phyloP scores from a whole-genome alignment of 768 basidiomycete genomes.

The Mycena kentingensis region DNA sequence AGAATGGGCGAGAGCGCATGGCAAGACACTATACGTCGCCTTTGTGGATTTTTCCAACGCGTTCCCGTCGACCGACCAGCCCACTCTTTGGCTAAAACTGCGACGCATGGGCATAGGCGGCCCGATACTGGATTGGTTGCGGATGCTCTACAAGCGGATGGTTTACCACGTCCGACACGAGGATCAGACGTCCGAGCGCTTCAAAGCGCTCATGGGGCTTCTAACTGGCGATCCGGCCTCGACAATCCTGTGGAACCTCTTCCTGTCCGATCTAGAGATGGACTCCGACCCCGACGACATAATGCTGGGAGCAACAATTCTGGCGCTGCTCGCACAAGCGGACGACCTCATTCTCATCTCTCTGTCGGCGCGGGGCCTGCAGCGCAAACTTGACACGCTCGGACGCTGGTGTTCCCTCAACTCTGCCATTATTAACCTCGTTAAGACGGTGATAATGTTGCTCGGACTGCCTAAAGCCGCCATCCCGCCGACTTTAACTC shows the following conservation, averaged over 20 bases:
- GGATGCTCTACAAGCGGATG: conserved; percentile 20
- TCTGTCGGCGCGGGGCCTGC: conserved; percentile 11
- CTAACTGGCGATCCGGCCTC: conserved; percentile 32
- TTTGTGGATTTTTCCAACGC: conserved; percentile 29
- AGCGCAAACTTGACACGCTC: conserved; percentile 17
- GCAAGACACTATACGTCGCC: conserved; percentile 19
- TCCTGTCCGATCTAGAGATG: conserved; percentile 24
- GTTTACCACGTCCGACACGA: conserved; percentile 22
- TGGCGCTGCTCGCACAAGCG: conserved; percentile 28
- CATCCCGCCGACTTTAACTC: not conserved
- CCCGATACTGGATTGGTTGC: conserved; percentile 23
- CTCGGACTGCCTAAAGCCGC: conserved; percentile 16
- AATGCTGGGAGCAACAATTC: conserved; percentile 1
- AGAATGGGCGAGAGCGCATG: conserved; percentile 15
- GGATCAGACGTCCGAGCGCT: conserved; percentile 13
- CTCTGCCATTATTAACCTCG: conserved; percentile 28
- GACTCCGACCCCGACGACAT: conserved; percentile 20
- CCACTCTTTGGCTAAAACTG: conserved; percentile 31
- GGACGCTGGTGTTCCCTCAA: conserved; percentile 27
- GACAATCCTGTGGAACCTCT: conserved; percentile 31
- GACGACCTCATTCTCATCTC: conserved; percentile 28
- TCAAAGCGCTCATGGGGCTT: conserved; percentile 27
- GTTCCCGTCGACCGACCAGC: conserved; percentile 30
- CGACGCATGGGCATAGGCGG: conserved; percentile 17
- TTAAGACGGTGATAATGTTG: conserved; percentile 23